These are phyloP conservation scores for Cardiospermum halicacabum DNA, from an alignment of 345 rosid genomes.

Conservation along the genomic window DNA sequence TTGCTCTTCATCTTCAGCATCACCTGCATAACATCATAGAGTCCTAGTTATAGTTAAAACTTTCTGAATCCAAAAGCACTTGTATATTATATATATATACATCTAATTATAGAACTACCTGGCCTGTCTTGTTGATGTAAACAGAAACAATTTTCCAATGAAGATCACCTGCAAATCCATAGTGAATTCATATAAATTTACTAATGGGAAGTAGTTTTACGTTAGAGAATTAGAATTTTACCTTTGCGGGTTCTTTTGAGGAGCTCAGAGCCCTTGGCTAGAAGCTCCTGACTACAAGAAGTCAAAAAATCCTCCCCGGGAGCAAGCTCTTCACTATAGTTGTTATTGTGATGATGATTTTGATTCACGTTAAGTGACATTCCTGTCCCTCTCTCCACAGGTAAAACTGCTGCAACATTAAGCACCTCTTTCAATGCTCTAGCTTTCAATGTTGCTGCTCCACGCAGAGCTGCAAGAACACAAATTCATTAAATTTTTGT, in stretches of 20 bases:
- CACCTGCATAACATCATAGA: conserved; percentile 40
- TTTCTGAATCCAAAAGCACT: not conserved
- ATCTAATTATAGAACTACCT: conserved; percentile 25
- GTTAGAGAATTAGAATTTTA: not conserved
- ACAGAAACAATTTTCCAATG: conserved; percentile 93
- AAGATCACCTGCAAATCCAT: conserved; percentile 73
- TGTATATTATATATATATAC: no score
- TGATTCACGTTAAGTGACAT: conserved; percentile 31
- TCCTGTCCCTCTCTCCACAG: conserved; percentile 60
- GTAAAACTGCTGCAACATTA: conserved; percentile 71
- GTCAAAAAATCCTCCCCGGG: conserved; percentile 56
- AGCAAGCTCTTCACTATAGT: conserved; percentile 49
- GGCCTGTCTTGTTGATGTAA: conserved; percentile 59
- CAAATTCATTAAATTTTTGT: not conserved
- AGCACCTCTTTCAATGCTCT: conserved; percentile 79
- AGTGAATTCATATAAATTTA: not conserved
- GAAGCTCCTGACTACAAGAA: conserved; percentile 57
- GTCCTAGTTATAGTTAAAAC: conserved; percentile 3
- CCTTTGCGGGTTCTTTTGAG: conserved; percentile 95
- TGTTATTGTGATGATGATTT: conserved; percentile 31
- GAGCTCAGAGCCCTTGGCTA: conserved; percentile 79
- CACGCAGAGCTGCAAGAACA: conserved; percentile 66
- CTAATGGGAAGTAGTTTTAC: not conserved
- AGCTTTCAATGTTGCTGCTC: conserved; percentile 90
- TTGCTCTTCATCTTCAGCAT: conserved; percentile 87